Base-by-base conservation (phyloP, 2,329 filamentous ascomycete genomes). In the Ramularia endophylla region DNA sequence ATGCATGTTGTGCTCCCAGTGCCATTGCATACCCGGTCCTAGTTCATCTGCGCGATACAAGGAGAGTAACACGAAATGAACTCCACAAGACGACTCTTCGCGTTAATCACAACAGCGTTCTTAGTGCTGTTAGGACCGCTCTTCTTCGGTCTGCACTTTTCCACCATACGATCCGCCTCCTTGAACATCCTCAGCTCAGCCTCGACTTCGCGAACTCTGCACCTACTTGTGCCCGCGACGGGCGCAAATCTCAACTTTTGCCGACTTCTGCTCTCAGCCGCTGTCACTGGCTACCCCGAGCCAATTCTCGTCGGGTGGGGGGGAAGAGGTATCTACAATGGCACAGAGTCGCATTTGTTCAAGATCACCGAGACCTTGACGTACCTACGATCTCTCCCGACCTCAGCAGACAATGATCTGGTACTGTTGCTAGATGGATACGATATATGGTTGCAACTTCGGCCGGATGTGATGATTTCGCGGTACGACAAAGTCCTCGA, bases 361-460 rank as follows among this genome's bases (percentile, higher is more conserved):
- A 61, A 60, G 41, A 54, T 61, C 36, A 48, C 38, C 13, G 53
- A 50, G 7, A 48, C 57, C 2, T 36, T 50, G 8, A 46, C 55
- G 1, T 58, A 56, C 22, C 47, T 61, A 8, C 27, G 48, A 3
- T 13, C 20, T 8, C 38, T 60, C 6, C 36, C 43, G 8, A 13
- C 42, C 4, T 38, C 35, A 2, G 34, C 44, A 17, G 53, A 60
- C 25, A 55, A 58, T 2, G 82, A 85, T 56, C 61, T 86, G 19
- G 71, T 83, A 6, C 62, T 84, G 43, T 68, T 84, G 34, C 69
- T 80, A 5, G 80, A 85, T 56, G 78, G 75, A 1, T 73, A 77
- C 56, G 78, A 84, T 44, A 69, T 78, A 1, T 78, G 79, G 64
- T 77, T 83, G 44, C 81, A 85, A 57, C 65, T 85, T 2, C 78